These are phyloP conservation scores for Barnettozyma populi DNA, from an alignment of 805 yeast species.

Conservation along the genomic window DNA sequence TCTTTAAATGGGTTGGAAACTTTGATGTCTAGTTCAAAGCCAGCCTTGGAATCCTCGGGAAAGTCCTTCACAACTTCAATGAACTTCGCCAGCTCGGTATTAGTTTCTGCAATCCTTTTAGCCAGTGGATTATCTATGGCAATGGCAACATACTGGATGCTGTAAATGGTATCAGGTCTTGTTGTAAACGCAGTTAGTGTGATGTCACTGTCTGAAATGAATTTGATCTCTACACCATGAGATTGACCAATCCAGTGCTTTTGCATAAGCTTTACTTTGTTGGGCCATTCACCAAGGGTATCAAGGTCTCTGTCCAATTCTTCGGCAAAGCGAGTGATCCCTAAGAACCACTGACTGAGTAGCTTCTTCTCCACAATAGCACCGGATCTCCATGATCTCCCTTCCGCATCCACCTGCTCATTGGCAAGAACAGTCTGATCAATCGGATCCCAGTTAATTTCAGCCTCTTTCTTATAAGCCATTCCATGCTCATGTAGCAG, in stretches of 20 bases:
- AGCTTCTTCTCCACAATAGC: slow-evolving; percentile 81
- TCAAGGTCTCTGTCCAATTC: slow-evolving; percentile 61
- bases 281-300: slow-evolving; percentile 73
- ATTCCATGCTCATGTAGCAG: slow-evolving; percentile 67
- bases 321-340: slow-evolving; percentile 77
- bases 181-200: slow-evolving; percentile 68
- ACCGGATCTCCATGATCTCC: slow-evolving; percentile 95
- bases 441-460: slow-evolving; percentile 96
- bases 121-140: slow-evolving; percentile 67
- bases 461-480: slow-evolving; percentile 83
- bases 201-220: slow-evolving; percentile 30
- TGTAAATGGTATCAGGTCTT: slow-evolving; percentile 80
- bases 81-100: slow-evolving; percentile 41
- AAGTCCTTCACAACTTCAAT: slow-evolving; percentile 33
- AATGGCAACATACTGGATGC: slow-evolving; percentile 79
- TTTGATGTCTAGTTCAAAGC: slow-evolving; percentile 44
- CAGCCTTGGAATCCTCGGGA: slow-evolving; percentile 50
- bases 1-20: slow-evolving; percentile 58
- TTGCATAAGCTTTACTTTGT: slow-evolving; percentile 86
- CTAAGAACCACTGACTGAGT: slow-evolving; percentile 90
- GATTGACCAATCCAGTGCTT: slow-evolving; percentile 91
- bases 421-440: slow-evolving; percentile 93
- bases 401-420: slow-evolving; percentile 91
- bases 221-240: slow-evolving; percentile 65
- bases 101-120: slow-evolving; percentile 29